phyloP scores from a whole-genome alignment of 2,329 filamentous ascomycete species.

The Lecanicillium sp. region DNA sequence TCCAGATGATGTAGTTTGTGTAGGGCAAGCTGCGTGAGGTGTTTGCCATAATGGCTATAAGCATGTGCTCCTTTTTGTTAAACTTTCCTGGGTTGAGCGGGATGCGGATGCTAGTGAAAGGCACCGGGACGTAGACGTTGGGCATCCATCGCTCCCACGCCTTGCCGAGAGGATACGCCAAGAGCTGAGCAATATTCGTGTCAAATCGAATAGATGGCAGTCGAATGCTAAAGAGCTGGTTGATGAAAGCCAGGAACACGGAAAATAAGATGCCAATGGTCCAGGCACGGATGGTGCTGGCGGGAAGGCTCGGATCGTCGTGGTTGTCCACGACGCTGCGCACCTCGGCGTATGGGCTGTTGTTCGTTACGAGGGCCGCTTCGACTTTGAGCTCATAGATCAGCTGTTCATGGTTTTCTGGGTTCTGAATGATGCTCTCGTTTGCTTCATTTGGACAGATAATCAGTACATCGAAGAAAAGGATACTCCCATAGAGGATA shows the following conservation, averaged over 20 bases:
- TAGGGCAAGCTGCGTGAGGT: slow-evolving; percentile 32
- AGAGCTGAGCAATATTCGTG: slow-evolving; percentile 26
- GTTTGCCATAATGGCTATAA: slow-evolving; percentile 47
- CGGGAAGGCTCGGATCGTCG: slow-evolving; percentile 25
- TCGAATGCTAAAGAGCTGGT: slow-evolving; percentile 29
- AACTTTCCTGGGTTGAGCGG: slow-evolving; percentile 38
- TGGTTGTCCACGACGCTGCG: slow-evolving; percentile 31
- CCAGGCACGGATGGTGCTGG: slow-evolving; percentile 27
- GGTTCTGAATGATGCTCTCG: slow-evolving; percentile 16
- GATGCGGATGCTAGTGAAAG: slow-evolving; percentile 23
- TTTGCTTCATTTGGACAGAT: slow-evolving; percentile 7
- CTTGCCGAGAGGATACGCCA: slow-evolving; percentile 26
- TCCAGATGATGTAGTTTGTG: slow-evolving; percentile 34
- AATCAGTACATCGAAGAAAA: too few species aligned
- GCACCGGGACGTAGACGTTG: slow-evolving; percentile 12
- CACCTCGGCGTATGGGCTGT: too few species aligned
- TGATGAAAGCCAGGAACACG: slow-evolving; percentile 20
- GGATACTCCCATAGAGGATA: too few species aligned
- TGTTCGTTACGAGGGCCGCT: slow-evolving; percentile 20
- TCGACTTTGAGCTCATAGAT: slow-evolving; percentile 25
- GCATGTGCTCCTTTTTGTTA: slow-evolving; percentile 41
- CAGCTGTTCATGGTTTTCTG: slow-evolving; percentile 19
- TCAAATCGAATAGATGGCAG: slow-evolving; percentile 27
- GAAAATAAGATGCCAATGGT: slow-evolving; percentile 23
- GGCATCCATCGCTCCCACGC: slow-evolving; percentile 25